Evolutionary conservation across 805 yeast species (phyloP), one percentile per base, ranked within the genome.

Genomic region (Komagataella kurtzmanii): DNA sequence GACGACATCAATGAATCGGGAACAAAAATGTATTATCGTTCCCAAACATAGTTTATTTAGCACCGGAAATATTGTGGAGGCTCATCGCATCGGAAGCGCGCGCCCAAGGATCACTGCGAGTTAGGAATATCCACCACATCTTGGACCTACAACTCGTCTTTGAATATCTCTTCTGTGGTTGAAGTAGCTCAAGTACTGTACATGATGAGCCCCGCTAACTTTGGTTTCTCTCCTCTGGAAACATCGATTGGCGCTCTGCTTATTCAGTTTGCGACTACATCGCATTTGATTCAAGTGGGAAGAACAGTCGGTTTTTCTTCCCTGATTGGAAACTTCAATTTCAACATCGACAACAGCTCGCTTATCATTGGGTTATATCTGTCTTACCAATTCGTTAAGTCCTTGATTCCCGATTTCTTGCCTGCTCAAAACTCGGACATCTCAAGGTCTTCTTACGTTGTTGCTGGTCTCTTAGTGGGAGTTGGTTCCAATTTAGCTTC

Each of bases 231-330:
- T 0, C 74, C 75, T 4, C 50, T 72, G 8, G 73, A 70, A 44
- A 61, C 79, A 1, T 52, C 71, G 1, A 52, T 72, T 10, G 81
- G 81, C 1, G 80, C 80, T 0, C 17, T 69, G 6, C 63, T 76
- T 18, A 67, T 76, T 18, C 80, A 76, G 49, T 59, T 65, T 17
- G 69, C 77, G 2, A 72, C 79, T 1, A 67, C 79, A 0, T 65
- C 70, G 17, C 74, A 67, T 55, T 60, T 73, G 24, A 54, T 59
- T 40, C 60, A 64, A 7, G 58, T 65, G 24, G 81, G 81, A 3
- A 60, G 61, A 17, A 66, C 69, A 0, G 60, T 76, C 7, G 81
- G 81, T 2, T 74, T 74, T 55, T 76, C 81, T 0, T 71, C 78
- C 1, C 58, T 67, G 0, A 54, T 75, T n/a, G 52, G 69, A 3